Percentiles rank a stretch among this genome's conserved stretches.
Evolutionary conservation across 2,329 filamentous ascomycete genomes (phyloP).

Genomic region (Leptographium lundbergii): DNA sequence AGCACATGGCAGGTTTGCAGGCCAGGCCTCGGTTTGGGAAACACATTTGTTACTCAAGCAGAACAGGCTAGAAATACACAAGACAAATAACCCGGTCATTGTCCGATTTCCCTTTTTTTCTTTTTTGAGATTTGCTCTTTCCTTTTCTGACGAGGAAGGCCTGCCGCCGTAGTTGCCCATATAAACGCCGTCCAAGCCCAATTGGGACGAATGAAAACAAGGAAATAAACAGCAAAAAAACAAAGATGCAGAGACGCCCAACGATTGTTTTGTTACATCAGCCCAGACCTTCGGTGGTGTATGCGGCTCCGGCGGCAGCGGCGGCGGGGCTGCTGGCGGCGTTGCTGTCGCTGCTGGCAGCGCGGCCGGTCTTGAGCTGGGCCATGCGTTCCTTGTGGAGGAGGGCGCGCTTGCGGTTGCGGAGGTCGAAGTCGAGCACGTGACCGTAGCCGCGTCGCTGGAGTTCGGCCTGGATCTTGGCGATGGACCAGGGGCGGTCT

Average conservation of each 20-base stretch:
- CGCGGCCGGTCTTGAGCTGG: conserved; percentile 1
- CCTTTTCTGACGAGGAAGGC: no score
- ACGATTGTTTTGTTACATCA: neutral
- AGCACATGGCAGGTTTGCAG: no score
- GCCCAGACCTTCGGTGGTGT: no score
- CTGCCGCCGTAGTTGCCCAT: no score
- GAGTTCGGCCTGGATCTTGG: conserved; percentile 23
- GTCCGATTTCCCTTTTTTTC: no score
- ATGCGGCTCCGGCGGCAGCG: no score
- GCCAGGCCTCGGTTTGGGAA: no score
- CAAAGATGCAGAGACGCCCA: neutral
- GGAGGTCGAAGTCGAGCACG: conserved; percentile 23
- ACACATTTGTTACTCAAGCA: no score
- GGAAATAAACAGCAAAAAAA: neutral
- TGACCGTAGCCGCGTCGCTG: conserved; percentile 21
- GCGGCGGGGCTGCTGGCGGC: neutral
- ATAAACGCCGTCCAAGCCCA: no score
- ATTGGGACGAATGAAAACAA: neutral
- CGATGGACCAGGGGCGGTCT: conserved; percentile 15
- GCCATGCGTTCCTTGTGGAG: conserved; percentile 15
- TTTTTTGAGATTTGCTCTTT: no score
- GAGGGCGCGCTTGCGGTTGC: conserved; percentile 22
- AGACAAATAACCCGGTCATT: no score
- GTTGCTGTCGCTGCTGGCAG: neutral
- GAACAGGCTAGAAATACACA: no score